phyloP scores from a whole-genome alignment of 2,329 filamentous ascomycete species.

The Corinectria fuckeliana region DNA sequence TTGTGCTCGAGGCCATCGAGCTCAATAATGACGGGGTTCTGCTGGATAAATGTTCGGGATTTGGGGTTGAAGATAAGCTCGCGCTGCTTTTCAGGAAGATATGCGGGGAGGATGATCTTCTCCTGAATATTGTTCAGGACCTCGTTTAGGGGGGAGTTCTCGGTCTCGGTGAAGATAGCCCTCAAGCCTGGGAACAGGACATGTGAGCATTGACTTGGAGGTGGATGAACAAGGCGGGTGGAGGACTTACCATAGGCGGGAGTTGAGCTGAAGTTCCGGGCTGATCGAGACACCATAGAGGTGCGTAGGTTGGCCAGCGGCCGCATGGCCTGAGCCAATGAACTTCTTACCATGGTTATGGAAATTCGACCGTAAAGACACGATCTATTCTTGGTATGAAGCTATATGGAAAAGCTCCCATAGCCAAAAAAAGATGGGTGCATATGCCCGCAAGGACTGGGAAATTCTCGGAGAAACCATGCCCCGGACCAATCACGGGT shows the following conservation, averaged over 20 bases:
- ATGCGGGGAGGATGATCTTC: slow-evolving; percentile 66
- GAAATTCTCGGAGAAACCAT: slow-evolving; percentile 39
- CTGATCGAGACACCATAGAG: slow-evolving; percentile 14
- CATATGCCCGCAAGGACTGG: slow-evolving; percentile 25
- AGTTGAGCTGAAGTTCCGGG: slow-evolving; percentile 41
- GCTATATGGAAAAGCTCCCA: slow-evolving; percentile 8
- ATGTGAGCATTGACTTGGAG: slow-evolving; percentile 20
- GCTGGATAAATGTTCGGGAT: slow-evolving; percentile 55
- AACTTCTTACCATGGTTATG: slow-evolving; percentile 28
- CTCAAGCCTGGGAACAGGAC: slow-evolving; percentile 38
- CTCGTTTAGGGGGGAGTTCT: slow-evolving; percentile 59
- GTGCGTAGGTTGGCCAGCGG: slow-evolving; percentile 28
- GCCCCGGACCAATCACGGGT: slow-evolving; percentile 47
- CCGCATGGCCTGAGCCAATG: slow-evolving; percentile 36
- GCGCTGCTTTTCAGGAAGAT: slow-evolving; percentile 61
- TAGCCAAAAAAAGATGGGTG: slow-evolving; percentile 7
- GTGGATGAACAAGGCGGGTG: neutral
- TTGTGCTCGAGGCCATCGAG: slow-evolving; percentile 62
- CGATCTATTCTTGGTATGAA: slow-evolving; percentile 10
- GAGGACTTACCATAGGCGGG: slow-evolving; percentile 37
- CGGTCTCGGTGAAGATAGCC: slow-evolving; percentile 57
- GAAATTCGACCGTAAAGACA: neutral
- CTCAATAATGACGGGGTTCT: slow-evolving; percentile 64
- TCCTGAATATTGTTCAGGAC: slow-evolving; percentile 60
- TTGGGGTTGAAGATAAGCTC: slow-evolving; percentile 58